Base-by-base conservation (phyloP, 148 eudicot genomes). In the Rhododendron mucronatum region DNA sequence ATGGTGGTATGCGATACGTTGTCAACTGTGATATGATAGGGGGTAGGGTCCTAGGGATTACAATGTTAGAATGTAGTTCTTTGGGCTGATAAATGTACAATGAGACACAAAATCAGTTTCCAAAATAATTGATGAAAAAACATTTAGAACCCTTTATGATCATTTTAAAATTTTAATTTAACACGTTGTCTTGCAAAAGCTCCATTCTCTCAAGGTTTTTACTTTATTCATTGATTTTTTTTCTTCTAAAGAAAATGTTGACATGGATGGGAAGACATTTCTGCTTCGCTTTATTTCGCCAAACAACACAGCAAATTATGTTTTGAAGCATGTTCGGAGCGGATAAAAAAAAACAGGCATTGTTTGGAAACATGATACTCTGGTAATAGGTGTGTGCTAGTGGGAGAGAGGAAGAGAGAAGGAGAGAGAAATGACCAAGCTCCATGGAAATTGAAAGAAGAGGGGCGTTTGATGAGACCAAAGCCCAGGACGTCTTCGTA, bases 401-500 rank as follows among this genome's bases (percentile, higher is more conserved):
- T 48, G 73, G 3, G 48, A 20, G 53, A 35, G 55, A 73, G 80
- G 76, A 67, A 74, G 35, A 65, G 55, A 82, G 82, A 57, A 57
- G 71, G 78, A 75, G 45, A 77, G 78, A 39, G 59, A 81, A 45
- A 50, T 21, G 35, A 92, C 94, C 94, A 92, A 74, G 94, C 94
- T 79, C 94, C 92, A 57, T 88, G 87, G 74, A 92, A 91, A 74
- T 92, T 53, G 82, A 92, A 91, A 48, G 94, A 91, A 85, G 92
- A 88, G 73, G 94, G 94, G 82, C 94, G 90, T 80, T 87, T 89
- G 87, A 92, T 80, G 82, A 88, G 90, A 39, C 80, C 35, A 73
- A 92, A 92, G 50, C 94, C 94, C n/a, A 92, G 86, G 75, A 91
- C 92, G 61, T 91, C 85, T 57, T 89, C 84, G 23, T 92, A 92